Base-by-base conservation (phyloP, 1,284 basidiomycete genomes). In the Ustilago sp. region DNA sequence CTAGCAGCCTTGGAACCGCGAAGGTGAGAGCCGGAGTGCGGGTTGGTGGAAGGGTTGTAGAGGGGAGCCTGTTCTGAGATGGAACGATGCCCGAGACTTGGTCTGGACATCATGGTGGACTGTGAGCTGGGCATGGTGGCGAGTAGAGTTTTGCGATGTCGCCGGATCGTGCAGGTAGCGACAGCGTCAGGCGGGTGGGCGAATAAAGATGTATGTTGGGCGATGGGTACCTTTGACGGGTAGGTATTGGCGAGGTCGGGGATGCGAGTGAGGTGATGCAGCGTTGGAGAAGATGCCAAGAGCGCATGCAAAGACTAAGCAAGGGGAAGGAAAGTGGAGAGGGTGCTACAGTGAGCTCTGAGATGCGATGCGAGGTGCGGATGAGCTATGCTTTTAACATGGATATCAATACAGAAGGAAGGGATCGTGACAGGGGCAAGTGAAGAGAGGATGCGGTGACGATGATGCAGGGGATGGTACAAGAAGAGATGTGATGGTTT, bases 31-130 rank as follows among this genome's bases (percentile, higher is more conserved):
- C 74, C 69, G 12, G 62, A 65, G n/a, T 57, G 52, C 15, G 64
- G 53, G 11, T 48, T 35, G n/a, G 61, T 54, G 2, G 63, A 50
- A 9, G 74, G 63, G 41, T 73, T 38, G 58, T 59, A 65, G n/a
- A 77, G 74, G 1, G 69, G 74, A 19, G 69, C 53, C 23, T 63
- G 74, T 47, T 73, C 74, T 43, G 74, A 77, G 54, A 77, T 77
- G 59, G 69, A 77, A 55, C 74, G 69, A 47, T 63, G 57, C 13
- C 63, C 63, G 36, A 77, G 59, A n/a, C 38, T 55, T 23, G 74
- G 74, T 43, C 74, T 57, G 7, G 65, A 47, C 62, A 68, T 53
- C 35, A 63, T 39, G 38, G 35, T 36, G 52, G 45, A 43, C 8
- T 53, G 65, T 23, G 57, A 45, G 39, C n/a, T 35, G 32, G 65